Conservation (phyloP, 2,329 filamentous ascomycete species). For the Blastomyces silverae region DNA sequence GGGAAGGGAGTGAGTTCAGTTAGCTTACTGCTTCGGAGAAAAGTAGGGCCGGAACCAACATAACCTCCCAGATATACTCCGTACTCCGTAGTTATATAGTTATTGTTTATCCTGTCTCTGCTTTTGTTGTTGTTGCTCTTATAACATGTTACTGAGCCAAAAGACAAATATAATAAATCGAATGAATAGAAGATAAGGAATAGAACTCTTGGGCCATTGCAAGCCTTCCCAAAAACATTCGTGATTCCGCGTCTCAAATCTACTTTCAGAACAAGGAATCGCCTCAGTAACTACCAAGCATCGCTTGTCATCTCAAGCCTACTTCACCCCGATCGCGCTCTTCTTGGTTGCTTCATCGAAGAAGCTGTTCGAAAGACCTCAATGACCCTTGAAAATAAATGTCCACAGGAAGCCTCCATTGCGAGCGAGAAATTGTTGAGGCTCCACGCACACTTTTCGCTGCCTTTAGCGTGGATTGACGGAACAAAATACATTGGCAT, state of each 20-base stretch:
- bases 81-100: too few relatives aligned
- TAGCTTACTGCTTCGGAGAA: too few relatives aligned
- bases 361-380: neutral
- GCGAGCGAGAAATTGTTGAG: slow-evolving; percentile 14
- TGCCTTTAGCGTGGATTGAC: slow-evolving; percentile 16
- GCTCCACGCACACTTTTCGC: slow-evolving; percentile 15
- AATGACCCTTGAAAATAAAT: slow-evolving; percentile 16
- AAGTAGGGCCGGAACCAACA: too few relatives aligned
- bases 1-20: too few relatives aligned
- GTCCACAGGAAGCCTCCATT: slow-evolving; percentile 13
- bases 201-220: neutral
- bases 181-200: too few relatives aligned
- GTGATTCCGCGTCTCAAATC: slow-evolving; percentile 20
- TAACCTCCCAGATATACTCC: too few relatives aligned
- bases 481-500: slow-evolving; percentile 10
- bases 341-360: slow-evolving; percentile 19
- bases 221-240: slow-evolving; percentile 19
- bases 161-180: too few relatives aligned
- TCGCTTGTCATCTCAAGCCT: slow-evolving; percentile 20
- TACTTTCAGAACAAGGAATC: slow-evolving; percentile 21
- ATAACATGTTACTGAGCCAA: too few relatives aligned
- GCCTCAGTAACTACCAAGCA: slow-evolving; percentile 18
- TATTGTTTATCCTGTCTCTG: too few relatives aligned
- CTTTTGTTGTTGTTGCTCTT: too few relatives aligned
- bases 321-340: slow-evolving; percentile 21